phyloP scores from a whole-genome alignment of 306 rosid species.

The Leucaena leucocephala region DNA sequence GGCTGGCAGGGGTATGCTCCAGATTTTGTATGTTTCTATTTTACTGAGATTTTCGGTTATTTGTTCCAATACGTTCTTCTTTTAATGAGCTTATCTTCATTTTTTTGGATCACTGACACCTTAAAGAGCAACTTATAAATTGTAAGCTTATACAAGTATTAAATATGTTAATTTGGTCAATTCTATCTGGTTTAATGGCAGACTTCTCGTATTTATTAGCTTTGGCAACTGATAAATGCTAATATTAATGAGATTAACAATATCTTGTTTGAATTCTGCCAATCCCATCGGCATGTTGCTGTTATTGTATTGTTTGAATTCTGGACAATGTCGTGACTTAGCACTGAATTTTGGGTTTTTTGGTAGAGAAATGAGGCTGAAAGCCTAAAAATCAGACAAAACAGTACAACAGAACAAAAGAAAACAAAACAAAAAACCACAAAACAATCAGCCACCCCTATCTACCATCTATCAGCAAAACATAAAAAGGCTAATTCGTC shows the following conservation, averaged over 20 bases:
- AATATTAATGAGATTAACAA: not conserved
- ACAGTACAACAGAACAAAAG: not conserved
- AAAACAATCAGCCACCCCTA: not conserved
- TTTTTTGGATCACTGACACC: not conserved
- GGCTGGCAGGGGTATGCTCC: conserved; percentile 85
- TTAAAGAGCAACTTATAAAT: not conserved
- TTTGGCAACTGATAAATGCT: not conserved
- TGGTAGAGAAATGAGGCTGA: not conserved
- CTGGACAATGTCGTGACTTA: not conserved
- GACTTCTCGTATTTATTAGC: not conserved
- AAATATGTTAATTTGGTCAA: conserved; percentile 3
- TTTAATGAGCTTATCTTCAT: conserved; percentile 12
- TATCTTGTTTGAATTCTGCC: not conserved
- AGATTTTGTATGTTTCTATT: conserved; percentile 70
- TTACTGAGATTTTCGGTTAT: conserved; percentile 19
- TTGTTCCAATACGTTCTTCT: not conserved
- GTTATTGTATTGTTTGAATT: not conserved
- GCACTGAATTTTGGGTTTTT: not conserved
- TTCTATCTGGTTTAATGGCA: not conserved
- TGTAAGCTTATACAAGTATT: not conserved
- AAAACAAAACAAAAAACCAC: not conserved
- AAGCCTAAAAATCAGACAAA: not conserved
- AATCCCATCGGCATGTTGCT: too few relatives aligned
- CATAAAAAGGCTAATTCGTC: not conserved
- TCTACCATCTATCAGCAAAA: not conserved